Base-by-base conservation (phyloP, 1,284 basidiomycete species). In the Cerrena zonata region DNA sequence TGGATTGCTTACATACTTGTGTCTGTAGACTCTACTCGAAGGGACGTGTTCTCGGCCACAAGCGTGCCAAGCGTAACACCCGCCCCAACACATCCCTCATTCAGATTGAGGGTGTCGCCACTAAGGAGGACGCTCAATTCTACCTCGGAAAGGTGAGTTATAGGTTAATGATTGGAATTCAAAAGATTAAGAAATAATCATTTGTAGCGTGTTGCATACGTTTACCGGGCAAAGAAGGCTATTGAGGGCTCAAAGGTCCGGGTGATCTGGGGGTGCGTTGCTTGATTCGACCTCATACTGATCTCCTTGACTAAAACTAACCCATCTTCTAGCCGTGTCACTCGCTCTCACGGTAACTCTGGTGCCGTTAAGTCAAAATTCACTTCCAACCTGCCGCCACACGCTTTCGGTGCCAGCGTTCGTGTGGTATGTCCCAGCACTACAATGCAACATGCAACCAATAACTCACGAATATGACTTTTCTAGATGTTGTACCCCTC, bases 301-400 rank as follows among this genome's bases (percentile, higher is more conserved):
- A 18, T 39, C 27, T 30, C 2, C 45, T 23, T 5, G 40, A 34
- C 24, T 45, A 5, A 24, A 51, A 19, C 27, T 34, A 11, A 34
- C 24, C 7, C 44, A 12, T 44, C 15, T 49, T 39, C 21, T 39
- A 91, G 90, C 63, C 91, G 91, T 65, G 84, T 95, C 61, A 92
- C 93, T 57, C 89, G 92, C 67, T 80, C 92, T 64, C 93, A 96
- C 74, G 94, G 95, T 62, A 91, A 86, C 77, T 91, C 86, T 60
- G 96, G 95, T 68, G 93, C 94, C 64, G 95, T 98, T 67, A 95
- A 95, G 76, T 86, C 89, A 76, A 97, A 98, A 82, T 99, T 99
- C 86, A 79, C 80, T 62, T 83, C 85, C 67, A 99, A 99, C 84
- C 88, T 99, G 64, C 95, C 96, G 62, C 91, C 96, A 58, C 88